Evolutionary conservation across 805 yeast species (phyloP), one percentile per base, ranked within the genome.

Genomic region (Scheffersomyces ergatensis): DNA sequence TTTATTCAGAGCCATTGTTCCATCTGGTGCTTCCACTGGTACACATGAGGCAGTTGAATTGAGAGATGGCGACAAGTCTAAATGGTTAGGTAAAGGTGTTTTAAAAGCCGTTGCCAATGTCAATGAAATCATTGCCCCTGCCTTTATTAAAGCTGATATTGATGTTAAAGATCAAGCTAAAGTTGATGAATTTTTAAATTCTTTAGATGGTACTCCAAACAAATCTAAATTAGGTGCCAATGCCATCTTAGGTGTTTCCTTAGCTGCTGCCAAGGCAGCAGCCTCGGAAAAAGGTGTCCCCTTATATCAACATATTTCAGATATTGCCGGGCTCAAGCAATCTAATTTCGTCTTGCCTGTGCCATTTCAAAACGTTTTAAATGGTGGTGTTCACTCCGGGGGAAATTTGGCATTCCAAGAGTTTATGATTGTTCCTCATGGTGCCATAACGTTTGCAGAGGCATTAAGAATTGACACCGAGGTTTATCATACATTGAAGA

Each of bases 1-100:
- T 8, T 30, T 39, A 12, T 54, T 50, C 50, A 42, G 54, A 33
- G 40, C 54, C 21, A 51, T 51, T 38, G 57, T 54, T 31, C 58
- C 58, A 24, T 46, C 54, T 27, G 58, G 57, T 14, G 58, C 58
- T 20, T 54, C 58, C 17, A 52, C 57, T 33, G 58, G 58, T 23
- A 40, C 39, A 27, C 47, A 44, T 15, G 58, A 54, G 44, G 58
- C 58, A 7, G 36, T 52, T 17, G 58, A 54, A 38, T 45, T 54
- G 34, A 43, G 57, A 40, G 58, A 54, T 38, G 54, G 53, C 24
- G 58, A 52, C 38, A 43, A 46, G 29, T 40, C 51, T 14, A 50
- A 52, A 37, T 54, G 57, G 58, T 37, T 43, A 24, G 58, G 58
- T 30, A 54, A 52, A 44, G 58, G 58, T 27, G 57, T 52, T 15